A percentile compares a stretch with the other conserved stretches of the same genome.
Conservation (phyloP, 495 filamentous ascomycete genomes). For the Trichocladium uniseriatum region DNA sequence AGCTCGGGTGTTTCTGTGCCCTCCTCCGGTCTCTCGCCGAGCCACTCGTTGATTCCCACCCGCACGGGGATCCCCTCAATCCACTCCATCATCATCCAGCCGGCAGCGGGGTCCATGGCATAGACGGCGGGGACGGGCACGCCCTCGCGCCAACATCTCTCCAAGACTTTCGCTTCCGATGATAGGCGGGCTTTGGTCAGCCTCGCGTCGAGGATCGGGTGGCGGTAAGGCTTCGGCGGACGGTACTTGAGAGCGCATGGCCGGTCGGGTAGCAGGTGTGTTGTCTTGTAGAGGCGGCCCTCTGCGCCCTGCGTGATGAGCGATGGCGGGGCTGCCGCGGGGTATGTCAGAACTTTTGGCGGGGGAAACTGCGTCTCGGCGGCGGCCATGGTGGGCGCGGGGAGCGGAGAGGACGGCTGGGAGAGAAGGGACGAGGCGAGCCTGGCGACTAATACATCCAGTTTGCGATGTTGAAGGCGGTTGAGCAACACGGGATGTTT, state of each 20-base stretch:
- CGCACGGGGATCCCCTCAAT: slow-evolving; percentile 64
- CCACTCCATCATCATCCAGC: slow-evolving; percentile 90
- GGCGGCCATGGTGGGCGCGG: slow-evolving; percentile 3
- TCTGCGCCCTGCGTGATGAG: slow-evolving; percentile 90
- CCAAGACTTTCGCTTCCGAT: slow-evolving; percentile 76
- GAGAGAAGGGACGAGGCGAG: background rate
- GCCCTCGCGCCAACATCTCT: slow-evolving; percentile 63
- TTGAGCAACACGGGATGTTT: background rate
- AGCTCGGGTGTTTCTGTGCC: slow-evolving; percentile 1
- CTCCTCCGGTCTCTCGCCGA: slow-evolving; percentile 33
- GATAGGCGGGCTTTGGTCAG: slow-evolving; percentile 79
- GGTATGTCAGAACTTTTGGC: slow-evolving; percentile 55
- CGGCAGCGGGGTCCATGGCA: slow-evolving; percentile 59
- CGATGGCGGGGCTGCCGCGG: slow-evolving; percentile 44
- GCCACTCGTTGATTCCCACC: slow-evolving; percentile 56
- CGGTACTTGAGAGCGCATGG: slow-evolving; percentile 86
- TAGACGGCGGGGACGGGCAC: slow-evolving; percentile 70
- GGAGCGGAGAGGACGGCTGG: background rate
- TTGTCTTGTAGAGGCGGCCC: slow-evolving; percentile 82
- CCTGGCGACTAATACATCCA: no score
- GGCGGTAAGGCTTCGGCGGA: slow-evolving; percentile 84
- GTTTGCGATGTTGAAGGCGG: background rate
- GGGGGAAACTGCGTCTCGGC: slow-evolving; percentile 37
- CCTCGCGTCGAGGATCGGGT: slow-evolving; percentile 79
- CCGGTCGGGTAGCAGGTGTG: slow-evolving; percentile 58